Evolutionary conservation across 225 moss, liverwort and hornwort genomes (phyloP).

Genomic region (Antitrichia curtipendula): DNA sequence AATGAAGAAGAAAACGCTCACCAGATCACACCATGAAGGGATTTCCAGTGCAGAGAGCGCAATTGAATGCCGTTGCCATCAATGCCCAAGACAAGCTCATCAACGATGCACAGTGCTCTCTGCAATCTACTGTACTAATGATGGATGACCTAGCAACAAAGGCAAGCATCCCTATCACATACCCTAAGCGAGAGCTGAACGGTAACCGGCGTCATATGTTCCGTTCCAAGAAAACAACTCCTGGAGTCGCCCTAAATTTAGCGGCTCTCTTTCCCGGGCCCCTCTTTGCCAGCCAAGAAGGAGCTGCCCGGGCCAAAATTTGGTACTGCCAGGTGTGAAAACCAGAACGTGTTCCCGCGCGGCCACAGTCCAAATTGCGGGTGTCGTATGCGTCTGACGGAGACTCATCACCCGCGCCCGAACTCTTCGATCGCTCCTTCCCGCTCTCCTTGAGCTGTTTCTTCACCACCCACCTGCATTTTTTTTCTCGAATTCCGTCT

Average conservation of each 20-base stretch:
- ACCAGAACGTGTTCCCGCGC: slow-evolving; percentile 1
- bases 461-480: neutral
- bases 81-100: neutral
- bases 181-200: neutral
- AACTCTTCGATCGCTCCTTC: neutral
- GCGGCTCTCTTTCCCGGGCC: neutral
- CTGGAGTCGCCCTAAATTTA: neutral
- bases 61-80: slow-evolving; percentile 1
- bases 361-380: neutral
- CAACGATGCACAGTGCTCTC: neutral
- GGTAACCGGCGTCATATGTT: neutral
- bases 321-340: neutral
- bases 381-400: neutral
- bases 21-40: neutral
- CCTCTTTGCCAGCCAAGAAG: neutral
- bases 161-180: neutral
- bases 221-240: neutral
- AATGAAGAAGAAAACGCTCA: slow-evolving; percentile 1
- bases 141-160: neutral
- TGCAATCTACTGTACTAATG: neutral
- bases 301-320: neutral
- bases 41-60: neutral
- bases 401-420: neutral
- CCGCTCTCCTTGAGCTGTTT: neutral
- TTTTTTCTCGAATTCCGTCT: neutral